Conservation (phyloP, 2,329 filamentous ascomycete species). For the Didymella exigua region DNA sequence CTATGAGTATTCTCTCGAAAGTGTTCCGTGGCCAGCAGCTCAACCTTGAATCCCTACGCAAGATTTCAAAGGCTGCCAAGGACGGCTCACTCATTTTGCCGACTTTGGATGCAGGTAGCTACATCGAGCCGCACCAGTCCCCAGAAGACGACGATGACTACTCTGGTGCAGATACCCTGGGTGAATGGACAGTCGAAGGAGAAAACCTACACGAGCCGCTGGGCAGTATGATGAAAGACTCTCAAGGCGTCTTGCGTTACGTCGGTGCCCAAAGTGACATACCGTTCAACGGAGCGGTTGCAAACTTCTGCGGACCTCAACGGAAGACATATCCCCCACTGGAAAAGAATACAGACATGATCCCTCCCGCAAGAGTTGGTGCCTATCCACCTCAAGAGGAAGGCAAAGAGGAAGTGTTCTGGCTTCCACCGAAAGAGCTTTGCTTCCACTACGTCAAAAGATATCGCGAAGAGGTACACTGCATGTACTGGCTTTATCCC, state of each 20-base stretch:
- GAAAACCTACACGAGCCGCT: conserved; percentile 45
- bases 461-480: conserved; percentile 46
- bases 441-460: conserved; percentile 42
- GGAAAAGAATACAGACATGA: conserved; percentile 29
- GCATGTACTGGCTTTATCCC: conserved; percentile 46
- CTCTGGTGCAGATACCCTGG: conserved; percentile 30
- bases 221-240: conserved; percentile 48
- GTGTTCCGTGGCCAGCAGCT: conserved; percentile 47
- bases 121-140: conserved; percentile 31
- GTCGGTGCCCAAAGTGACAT: conserved; percentile 47
- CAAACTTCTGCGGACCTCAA: conserved; percentile 32
- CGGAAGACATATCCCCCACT: conserved; percentile 12
- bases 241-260: conserved; percentile 42
- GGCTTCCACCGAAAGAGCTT: conserved; percentile 38
- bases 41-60: conserved; percentile 41
- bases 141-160: conserved; percentile 38
- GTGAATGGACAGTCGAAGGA: conserved; percentile 25
- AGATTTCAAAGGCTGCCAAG: conserved; percentile 42
- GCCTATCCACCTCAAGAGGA: conserved; percentile 39
- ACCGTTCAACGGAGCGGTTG: conserved; percentile 47
- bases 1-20: conserved; percentile 45
- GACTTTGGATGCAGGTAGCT: conserved; percentile 30
- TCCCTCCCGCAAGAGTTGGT: conserved; percentile 38
- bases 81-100: conserved; percentile 38
- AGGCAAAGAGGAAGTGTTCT: conserved; percentile 27